Percentiles rank a stretch among this genome's conserved stretches.
Evolutionary conservation across 176 grass and related monocot species (phyloP).

Genomic region (Oryza australiensis): DNA sequence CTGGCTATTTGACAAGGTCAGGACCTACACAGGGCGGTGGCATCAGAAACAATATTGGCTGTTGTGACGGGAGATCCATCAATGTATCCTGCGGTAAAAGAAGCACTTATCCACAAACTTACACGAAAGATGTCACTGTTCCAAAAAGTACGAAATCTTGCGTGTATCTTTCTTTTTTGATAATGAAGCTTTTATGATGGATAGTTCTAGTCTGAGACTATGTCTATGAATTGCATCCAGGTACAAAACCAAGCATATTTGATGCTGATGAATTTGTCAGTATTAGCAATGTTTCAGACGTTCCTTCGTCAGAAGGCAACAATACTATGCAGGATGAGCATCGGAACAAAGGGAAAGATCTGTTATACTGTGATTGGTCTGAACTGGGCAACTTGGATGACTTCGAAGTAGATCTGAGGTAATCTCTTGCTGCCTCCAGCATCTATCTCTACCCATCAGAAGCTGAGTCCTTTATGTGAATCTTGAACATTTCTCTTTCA

Average conservation of each 20-base stretch:
- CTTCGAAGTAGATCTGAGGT: constrained; percentile 42
- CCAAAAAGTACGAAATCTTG: constrained; percentile 4
- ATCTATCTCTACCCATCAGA: not conserved
- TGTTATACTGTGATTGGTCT: constrained; percentile 42
- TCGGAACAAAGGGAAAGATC: constrained; percentile 28
- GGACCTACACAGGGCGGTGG: not conserved
- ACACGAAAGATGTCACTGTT: not conserved
- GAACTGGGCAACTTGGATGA: constrained; percentile 48
- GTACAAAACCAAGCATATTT: not conserved
- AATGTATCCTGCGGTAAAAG: not conserved
- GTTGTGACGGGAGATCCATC: not conserved
- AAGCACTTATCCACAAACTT: not conserved
- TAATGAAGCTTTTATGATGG: not conserved
- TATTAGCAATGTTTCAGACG: not conserved
- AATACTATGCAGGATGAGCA: constrained; percentile 11
- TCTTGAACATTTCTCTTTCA: not conserved
- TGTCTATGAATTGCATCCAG: not conserved
- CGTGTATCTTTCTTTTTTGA: not conserved
- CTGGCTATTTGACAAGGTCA: not conserved
- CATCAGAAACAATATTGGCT: not conserved
- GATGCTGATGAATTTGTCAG: not conserved
- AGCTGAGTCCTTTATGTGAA: not conserved
- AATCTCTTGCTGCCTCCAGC: not conserved
- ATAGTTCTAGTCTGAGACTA: not conserved
- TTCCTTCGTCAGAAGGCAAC: not conserved